phyloP scores from a whole-genome alignment of 2,329 filamentous ascomycete species.

The Chalara sp. region DNA sequence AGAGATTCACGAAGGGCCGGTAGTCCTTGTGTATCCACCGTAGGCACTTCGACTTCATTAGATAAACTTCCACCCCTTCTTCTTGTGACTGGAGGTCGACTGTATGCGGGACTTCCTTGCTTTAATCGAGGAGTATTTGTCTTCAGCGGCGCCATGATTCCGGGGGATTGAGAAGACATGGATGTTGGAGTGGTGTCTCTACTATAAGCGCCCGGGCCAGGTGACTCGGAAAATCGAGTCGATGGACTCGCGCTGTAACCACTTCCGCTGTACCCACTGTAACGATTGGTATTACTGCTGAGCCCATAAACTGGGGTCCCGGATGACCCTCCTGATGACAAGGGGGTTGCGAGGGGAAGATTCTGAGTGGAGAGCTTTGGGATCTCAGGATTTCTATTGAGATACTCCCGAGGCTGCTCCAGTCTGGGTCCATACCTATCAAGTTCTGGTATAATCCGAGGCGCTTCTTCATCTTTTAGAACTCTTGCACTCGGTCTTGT shows the following conservation, averaged over 20 bases:
- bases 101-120: constrained; percentile 48
- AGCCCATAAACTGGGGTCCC: constrained; percentile 9
- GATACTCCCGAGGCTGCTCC: constrained; percentile 26
- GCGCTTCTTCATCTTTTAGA: constrained; percentile 12
- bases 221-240: constrained; percentile 68
- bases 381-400: constrained; percentile 35
- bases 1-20: constrained; percentile 62
- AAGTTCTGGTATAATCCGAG: constrained; percentile 48
- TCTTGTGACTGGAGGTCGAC: constrained; percentile 53
- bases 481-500: constrained; percentile 25
- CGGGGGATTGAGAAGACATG: constrained; percentile 67
- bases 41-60: constrained; percentile 40
- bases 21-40: constrained; percentile 49
- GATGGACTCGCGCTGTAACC: constrained; percentile 65
- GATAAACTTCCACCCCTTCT: constrained; percentile 49
- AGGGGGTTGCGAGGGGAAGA: constrained; percentile 60
- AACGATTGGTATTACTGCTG: constrained; percentile 38
- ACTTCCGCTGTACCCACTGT: constrained; percentile 31
- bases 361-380: constrained; percentile 56
- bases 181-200: constrained; percentile 74
- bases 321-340: constrained; percentile 44
- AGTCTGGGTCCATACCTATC: constrained; percentile 50
- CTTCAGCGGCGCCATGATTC: constrained; percentile 41
- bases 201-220: constrained; percentile 63
- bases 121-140: constrained; percentile 36